Evolutionary conservation across 331 rosid species (phyloP).

Genomic region (Pyrus hybrid): DNA sequence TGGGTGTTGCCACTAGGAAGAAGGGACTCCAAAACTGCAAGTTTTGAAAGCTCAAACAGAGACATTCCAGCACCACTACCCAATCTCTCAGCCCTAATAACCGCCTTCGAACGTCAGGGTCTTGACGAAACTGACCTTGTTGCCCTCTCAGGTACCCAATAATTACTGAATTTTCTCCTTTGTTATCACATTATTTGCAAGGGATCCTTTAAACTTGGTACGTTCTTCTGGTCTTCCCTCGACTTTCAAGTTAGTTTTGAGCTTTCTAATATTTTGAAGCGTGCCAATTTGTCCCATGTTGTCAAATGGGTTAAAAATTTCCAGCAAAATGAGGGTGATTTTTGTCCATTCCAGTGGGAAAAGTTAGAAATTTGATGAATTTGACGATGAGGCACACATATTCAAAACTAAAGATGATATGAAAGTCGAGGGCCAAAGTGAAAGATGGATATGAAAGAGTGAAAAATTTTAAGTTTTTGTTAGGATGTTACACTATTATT

Average conservation of each 20-base stretch:
- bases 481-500: background rate
- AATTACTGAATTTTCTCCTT: background rate
- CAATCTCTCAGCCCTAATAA: conserved; percentile 38
- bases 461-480: background rate
- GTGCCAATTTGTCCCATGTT: background rate
- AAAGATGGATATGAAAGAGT: background rate
- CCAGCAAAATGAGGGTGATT: background rate
- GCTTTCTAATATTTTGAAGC: background rate
- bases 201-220: background rate
- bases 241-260: background rate
- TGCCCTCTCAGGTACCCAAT: conserved; percentile 59
- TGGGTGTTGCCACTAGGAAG: conserved; percentile 86
- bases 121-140: conserved; percentile 75
- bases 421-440: background rate
- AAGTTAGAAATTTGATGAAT: background rate
- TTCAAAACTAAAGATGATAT: background rate
- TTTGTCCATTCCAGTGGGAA: background rate
- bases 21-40: conserved; percentile 70
- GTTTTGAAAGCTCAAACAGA: conserved; percentile 41
- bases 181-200: no score
- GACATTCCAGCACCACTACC: conserved; percentile 70
- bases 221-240: background rate
- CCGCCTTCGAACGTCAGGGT: conserved; percentile 66
- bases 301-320: background rate
- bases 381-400: background rate